These are phyloP conservation scores for Wickerhamiella shivajii DNA, from an alignment of 805 yeast genomes.

Conservation along the genomic window DNA sequence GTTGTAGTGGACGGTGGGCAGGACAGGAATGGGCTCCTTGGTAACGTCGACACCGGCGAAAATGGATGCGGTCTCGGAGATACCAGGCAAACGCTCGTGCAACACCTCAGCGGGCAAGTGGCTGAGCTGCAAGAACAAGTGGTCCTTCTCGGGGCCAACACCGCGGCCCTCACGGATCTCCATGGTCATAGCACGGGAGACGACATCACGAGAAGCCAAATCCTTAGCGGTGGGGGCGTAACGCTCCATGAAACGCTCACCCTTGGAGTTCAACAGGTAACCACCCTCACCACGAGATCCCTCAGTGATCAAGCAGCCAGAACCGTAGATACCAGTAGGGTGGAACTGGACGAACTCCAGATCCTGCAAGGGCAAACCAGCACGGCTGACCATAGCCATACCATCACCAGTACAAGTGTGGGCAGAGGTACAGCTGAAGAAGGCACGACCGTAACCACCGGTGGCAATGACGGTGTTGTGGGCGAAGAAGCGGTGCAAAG, in stretches of 20 bases:
- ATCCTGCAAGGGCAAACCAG: slow-evolving; percentile 95
- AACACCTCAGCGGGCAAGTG: slow-evolving; percentile 87
- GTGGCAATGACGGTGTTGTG: slow-evolving; percentile 95
- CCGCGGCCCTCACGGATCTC: slow-evolving; percentile 99
- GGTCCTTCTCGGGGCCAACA: slow-evolving; percentile 93
- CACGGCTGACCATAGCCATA: slow-evolving; percentile 94
- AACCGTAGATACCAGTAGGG: slow-evolving; percentile 98
- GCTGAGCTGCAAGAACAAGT: slow-evolving; percentile 83
- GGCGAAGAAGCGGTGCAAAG: slow-evolving; percentile 92
- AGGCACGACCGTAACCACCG: slow-evolving; percentile 97
- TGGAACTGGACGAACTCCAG: slow-evolving; percentile 97
- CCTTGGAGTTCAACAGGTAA: slow-evolving; percentile 85
- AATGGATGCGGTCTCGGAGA: slow-evolving; percentile 94
- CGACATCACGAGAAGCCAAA: slow-evolving; percentile 96
- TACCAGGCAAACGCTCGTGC: slow-evolving; percentile 96
- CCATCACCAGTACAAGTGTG: slow-evolving; percentile 99
- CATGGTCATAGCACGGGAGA: slow-evolving; percentile 94
- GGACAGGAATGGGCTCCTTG: slow-evolving; percentile 95
- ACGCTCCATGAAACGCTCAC: slow-evolving; percentile 99
- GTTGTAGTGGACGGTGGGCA: slow-evolving; percentile 97
- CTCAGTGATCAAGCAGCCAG: slow-evolving; percentile 97
- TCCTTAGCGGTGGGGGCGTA: slow-evolving; percentile 98
- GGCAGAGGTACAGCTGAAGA: slow-evolving; percentile 97
- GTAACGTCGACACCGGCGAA: slow-evolving; percentile 99
- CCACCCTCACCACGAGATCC: slow-evolving; percentile 99